Evolutionary conservation across 305 asterid genomes (phyloP), one percentile per base, ranked within the genome.

Genomic region (Ajuga reptans): DNA sequence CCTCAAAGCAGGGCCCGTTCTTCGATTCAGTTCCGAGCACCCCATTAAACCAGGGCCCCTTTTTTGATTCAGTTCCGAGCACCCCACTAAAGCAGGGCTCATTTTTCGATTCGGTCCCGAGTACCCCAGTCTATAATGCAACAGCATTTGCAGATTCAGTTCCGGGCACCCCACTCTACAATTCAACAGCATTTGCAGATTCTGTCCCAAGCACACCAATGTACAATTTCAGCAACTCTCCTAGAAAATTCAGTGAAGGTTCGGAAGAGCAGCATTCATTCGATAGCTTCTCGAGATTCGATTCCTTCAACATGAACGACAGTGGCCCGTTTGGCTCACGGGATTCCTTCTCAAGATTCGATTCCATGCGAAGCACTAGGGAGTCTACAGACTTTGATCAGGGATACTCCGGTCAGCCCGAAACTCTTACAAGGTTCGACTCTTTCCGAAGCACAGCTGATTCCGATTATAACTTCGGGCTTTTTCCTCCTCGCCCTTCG

Each of bases 401-500:
- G 51, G 94, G 89, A 36, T 74, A 82, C 77, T 82, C 78, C 37
- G 85, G 77, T 10, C 72, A 86, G 12, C 87, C 57, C 16, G 95
- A 86, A 12, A 80, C 82, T 18, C 63, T 91, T 34, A 41, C 97
- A 14, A 83, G 94, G 80, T 89, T 91, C 8, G 98, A 89, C 78
- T 91, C 98, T 9, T 87, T 89, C 82, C 95, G 89, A 69, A 92
- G 98, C 89, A 92, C 91, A 11, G 91, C 93, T 0, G 96, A 92
- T 73, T 90, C 96, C 39, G 96, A 92, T 74, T 85, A 87, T 72
- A 85, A 85, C 75, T 83, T 82, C 54, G 98, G 96, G 36, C 70
- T 55, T 6, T 12, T 69, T 58, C 87, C 83, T 18, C 76, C 80
- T 11, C 80, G 74, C 0, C 89, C 83, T 7, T 64, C 89, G 4